These are phyloP conservation scores for Tolypocladium nubicola DNA, from an alignment of 2,329 filamentous ascomycete species.

Conservation along the genomic window DNA sequence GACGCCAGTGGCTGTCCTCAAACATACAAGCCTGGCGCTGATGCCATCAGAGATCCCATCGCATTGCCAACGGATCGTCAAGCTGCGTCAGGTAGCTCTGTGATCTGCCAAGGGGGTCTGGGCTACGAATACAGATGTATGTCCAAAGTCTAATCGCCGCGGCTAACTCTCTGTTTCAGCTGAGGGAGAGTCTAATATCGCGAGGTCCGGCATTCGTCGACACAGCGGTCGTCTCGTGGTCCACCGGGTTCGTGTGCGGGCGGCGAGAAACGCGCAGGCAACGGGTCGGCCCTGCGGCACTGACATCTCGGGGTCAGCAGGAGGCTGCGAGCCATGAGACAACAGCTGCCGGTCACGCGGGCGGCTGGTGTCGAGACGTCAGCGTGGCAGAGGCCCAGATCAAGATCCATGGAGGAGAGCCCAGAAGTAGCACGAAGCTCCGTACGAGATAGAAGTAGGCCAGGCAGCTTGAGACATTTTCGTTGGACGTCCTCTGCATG, in stretches of 20 bases:
- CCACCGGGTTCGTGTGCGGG: neutral
- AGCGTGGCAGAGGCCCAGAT: neutral
- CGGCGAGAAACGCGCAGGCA: neutral
- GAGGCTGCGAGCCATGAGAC: conserved; percentile 7
- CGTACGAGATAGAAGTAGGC: neutral
- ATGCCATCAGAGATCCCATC: neutral
- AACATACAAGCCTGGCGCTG: neutral
- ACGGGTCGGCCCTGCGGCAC: neutral
- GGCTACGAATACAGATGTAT: neutral
- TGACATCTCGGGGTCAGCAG: neutral
- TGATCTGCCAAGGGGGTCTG: neutral
- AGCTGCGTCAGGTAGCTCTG: neutral
- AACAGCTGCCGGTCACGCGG: neutral
- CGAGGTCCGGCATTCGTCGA: neutral
- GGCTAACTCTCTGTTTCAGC: neutral
- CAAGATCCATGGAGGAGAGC: neutral
- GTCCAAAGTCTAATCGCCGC: neutral
- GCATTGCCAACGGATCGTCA: neutral
- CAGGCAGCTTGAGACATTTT: neutral
- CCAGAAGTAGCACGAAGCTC: neutral
- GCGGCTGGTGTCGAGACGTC: neutral
- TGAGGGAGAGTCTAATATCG: neutral
- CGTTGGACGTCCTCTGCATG: neutral
- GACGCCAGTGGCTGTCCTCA: neutral
- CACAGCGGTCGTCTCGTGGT: neutral